Base-by-base conservation (phyloP, 208 protist genomes). In the Acanthamoeba castellanii region DNA sequence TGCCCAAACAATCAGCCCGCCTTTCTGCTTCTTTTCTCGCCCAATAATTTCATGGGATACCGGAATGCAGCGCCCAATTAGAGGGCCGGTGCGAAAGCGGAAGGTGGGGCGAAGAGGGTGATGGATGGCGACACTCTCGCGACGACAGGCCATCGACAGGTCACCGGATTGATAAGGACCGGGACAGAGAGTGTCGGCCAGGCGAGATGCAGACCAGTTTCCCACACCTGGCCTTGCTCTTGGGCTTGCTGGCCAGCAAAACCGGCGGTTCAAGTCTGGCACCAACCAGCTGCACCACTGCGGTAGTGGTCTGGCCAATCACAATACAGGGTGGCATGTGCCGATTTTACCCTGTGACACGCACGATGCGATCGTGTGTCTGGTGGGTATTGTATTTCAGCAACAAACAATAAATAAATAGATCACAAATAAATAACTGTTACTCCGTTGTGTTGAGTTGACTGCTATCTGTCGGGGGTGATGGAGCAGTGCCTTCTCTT, bases 21-120 rank as follows among this genome's bases (percentile, higher is more conserved):
- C 81, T 88, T 88, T 88, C 81, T 42, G 50, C 25, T 88, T 61
- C 45, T 64, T 88, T 88, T 88, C 81, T n/a, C 34, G 30, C 34
- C 72, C 64, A 70, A 70, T 70, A 70, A 20, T 32, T 42, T 42
- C 30, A 76, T 32, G 68, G 22, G 27, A 66, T 8, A n/a, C 22
- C 20, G 16, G 27, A 66, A 27, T 27, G 37, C 72, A 81, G 30
- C 72, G 37, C 72, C 72, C 72, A 81, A 81, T 81, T 11, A 50
- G 14, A 81, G 32, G 72, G 8, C 30, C 22, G 32, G 13, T 50
- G n/a, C 30, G 27, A 32, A 72, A 78, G 30, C 30, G 20, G 20
- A 32, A 32, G 64, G 20, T 37, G 37, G 37, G 37, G 37, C 37
- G 37, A 42, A 42, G 37, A 42, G 37, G 37, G 6, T 57, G 57